Base-by-base conservation (phyloP, 2,329 filamentous ascomycete species). In the Colletotrichum sojae region DNA sequence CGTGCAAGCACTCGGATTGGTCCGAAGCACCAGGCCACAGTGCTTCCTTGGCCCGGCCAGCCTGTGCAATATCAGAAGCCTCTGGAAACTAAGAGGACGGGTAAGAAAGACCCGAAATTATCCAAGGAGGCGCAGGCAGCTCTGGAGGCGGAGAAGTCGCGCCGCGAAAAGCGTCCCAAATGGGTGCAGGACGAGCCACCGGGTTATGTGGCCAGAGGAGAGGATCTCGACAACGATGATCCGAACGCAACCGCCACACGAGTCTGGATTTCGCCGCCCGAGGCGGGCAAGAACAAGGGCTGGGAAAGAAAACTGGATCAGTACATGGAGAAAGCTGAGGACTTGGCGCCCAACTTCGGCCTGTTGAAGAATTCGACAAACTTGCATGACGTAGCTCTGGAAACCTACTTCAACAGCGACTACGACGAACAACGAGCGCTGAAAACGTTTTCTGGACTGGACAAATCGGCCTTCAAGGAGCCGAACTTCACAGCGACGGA, bases 101-200 rank as follows among this genome's bases (percentile, higher is more conserved):
- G 91, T 67, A 94, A 94, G 78, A 95, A 93, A 76, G 92, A 94
- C 68, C 84, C 87, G 45, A 96, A 95, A 74, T 81, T 91, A 52
- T 90, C 91, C 27, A 97, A 96, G 78, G 95, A 97, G 74, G 90
- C 91, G 0, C 83, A 92, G 62, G 92, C 93, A 43, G 91, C 91
- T 2, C 84, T 94, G 6, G 95, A 98, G 79, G 91, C 92, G 8
- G 94, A 98, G 73, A 95, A 93, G 74, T 86, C 90, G 48, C 90
- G 91, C 72, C 90, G 91, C 70, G 94, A 94, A 63, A 94, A 91
- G 72, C 91, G 95, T 20, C 95, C 95, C 0, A 96, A 95, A 79
- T 98, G 94, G 94, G 88, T 98, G 39, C 91, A 97, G 83, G 96
- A 98, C 75, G 94, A 96, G 78, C 96, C 96, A 0, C 82, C 89